Evolutionary conservation across 2,329 filamentous ascomycete species (phyloP), one percentile per base, ranked within the genome.

Genomic region (Fusarium miscanthi): DNA sequence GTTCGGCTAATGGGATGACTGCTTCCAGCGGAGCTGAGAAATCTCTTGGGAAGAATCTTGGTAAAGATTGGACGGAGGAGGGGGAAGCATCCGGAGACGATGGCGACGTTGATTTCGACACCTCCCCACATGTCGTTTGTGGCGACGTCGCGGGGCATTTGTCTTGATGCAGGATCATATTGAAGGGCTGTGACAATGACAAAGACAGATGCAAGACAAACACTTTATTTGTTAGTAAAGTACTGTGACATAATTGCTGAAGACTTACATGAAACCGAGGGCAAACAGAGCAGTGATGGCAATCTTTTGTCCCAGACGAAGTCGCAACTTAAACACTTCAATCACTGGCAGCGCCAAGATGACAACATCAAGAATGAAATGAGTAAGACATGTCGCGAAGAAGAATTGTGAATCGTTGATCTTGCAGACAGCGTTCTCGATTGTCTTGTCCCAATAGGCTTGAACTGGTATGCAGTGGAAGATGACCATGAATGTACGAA

Each of bases 401-500:
- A 81, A 81, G 59, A 80, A 81, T 4, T 77, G 75, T 0, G 70
- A 63, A 38, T 78, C 78, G 27, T 81, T 76, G 58, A 82, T 81
- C 17, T 61, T 73, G 65, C 81, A 83, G 2, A 63, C 60, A 0
- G 73, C 76, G n/a, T 75, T 70, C 13, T 65, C 41, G 7, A 82
- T 77, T 0, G 67, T 62, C 19, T 77, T 72, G 17, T 80, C 76
- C 81, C 81, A 83, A 41, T 80, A 82, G 3, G 74, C 76, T 8
- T 79, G 77, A 3, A 82, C 72, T 0, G 81, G 81, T 14, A 80
- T 41, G 48, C 81, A 82, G 27, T 79, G 79, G 27, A 82, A 82
- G 7, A 79, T 78, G 2, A 76, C 75, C 53, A 82, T 73, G 38
- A 82, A 80, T 0, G 77, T 80, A 5, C 78, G 68, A 4, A 80